Conservation (phyloP, 495 filamentous ascomycete species). For the Coniosporium apollinis region DNA sequence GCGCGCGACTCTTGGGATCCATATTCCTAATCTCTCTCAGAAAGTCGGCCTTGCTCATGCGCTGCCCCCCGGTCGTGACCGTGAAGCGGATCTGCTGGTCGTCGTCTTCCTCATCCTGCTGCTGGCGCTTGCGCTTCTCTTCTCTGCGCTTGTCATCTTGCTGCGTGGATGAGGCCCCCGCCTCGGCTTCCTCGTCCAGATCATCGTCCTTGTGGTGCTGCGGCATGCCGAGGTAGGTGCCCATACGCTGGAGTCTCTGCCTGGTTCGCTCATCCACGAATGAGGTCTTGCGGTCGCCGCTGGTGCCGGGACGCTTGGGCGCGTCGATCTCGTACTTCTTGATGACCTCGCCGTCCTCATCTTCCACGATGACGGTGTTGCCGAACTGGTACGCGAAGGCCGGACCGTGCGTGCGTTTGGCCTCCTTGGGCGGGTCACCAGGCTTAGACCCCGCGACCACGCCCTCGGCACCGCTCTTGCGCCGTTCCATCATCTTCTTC, state of each 20-base stretch:
- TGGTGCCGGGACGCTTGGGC: conserved; percentile 13
- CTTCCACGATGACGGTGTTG: conserved; percentile 94
- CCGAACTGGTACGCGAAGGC: conserved; percentile 92
- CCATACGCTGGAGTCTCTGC: conserved; percentile 39
- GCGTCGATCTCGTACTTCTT: conserved; percentile 72
- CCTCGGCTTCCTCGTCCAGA: conserved; percentile 9
- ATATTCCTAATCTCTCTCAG: conserved; percentile 66
- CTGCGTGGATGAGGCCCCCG: conserved; percentile 4
- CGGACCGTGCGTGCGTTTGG: conserved; percentile 35
- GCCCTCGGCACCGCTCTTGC: conserved; percentile 12
- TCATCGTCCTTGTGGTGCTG: conserved; percentile 8
- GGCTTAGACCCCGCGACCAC: conserved; percentile 3
- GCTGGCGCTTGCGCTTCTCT: conserved; percentile 4
- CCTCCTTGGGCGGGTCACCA: conserved; percentile 13
- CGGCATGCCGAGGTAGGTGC: conserved; percentile 43
- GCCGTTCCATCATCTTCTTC: conserved; percentile 30
- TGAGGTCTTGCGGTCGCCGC: conserved; percentile 10
- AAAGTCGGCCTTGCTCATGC: conserved; percentile 86
- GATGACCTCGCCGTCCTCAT: conserved; percentile 92
- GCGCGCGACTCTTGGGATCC: conserved; percentile 56
- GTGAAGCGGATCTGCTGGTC: conserved; percentile 81
- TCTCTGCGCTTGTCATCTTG: conserved; percentile 3
- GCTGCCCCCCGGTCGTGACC: conserved; percentile 53
- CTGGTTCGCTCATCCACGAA: conserved; percentile 27
- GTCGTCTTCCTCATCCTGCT: conserved; percentile 35